Percentiles rank a stretch among this genome's conserved stretches.
These are phyloP conservation scores for Venustampulla echinocandica DNA, from an alignment of 495 filamentous ascomycete genomes.

Conservation along the genomic window DNA sequence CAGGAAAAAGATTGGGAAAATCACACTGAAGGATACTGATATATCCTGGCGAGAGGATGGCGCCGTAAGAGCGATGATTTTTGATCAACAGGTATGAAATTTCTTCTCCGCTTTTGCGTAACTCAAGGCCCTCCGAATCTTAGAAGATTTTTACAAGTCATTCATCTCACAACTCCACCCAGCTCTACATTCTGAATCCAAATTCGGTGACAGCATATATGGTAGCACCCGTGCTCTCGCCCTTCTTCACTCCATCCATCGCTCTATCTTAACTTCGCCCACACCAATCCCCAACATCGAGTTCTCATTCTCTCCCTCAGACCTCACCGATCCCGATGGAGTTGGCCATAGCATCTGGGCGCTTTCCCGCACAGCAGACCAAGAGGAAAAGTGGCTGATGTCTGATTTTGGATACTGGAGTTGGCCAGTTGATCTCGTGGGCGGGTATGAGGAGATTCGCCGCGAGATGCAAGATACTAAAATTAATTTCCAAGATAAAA, in stretches of 20 bases:
- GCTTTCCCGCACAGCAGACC: slow-evolving; percentile 33
- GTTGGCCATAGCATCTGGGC: slow-evolving; percentile 37
- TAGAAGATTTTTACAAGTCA: too few species aligned
- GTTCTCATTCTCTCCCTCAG: slow-evolving; percentile 50
- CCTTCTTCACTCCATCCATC: slow-evolving; percentile 22
- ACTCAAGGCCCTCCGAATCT: too few species aligned
- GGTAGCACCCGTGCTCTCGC: slow-evolving; percentile 4
- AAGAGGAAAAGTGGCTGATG: slow-evolving; percentile 53
- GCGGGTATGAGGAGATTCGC: slow-evolving; percentile 41
- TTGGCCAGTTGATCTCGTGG: slow-evolving; percentile 38
- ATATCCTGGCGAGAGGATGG: slow-evolving; percentile 26
- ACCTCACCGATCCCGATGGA: slow-evolving; percentile 33
- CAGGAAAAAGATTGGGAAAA: slow-evolving; percentile 13
- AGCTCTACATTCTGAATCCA: too few species aligned
- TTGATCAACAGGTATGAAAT: slow-evolving; percentile 36
- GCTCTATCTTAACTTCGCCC: slow-evolving; percentile 35
- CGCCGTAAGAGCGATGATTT: slow-evolving; percentile 34
- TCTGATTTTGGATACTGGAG: slow-evolving; percentile 62
- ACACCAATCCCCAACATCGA: slow-evolving; percentile 48
- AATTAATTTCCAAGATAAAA: slow-evolving; percentile 36
- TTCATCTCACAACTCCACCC: too few species aligned
- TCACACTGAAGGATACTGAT: slow-evolving; percentile 31
- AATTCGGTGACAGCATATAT: too few species aligned
- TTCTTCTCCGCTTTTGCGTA: too few species aligned
- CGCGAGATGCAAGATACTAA: slow-evolving; percentile 31